Conservation (phyloP, 768 basidiomycete genomes). For the Russula griseocarnosa region DNA sequence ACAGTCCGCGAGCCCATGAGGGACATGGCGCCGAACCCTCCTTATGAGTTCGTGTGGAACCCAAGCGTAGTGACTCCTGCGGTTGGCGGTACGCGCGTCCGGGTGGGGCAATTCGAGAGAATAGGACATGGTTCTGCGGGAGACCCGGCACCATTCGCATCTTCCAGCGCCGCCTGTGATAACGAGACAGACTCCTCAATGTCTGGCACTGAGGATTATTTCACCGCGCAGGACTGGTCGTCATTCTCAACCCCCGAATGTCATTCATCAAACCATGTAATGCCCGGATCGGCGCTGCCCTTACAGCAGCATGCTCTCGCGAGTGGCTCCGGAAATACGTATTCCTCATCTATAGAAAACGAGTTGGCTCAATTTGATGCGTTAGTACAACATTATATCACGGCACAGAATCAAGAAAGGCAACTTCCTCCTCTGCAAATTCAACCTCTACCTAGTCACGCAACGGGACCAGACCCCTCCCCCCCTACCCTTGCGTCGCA, state of each 20-base stretch:
- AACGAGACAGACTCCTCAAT: background rate
- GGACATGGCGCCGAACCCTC: background rate
- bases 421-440: background rate
- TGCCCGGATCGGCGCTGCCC: background rate
- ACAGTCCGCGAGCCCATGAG: slow-evolving; percentile 11
- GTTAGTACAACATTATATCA: slow-evolving; percentile 10
- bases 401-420: slow-evolving; percentile 6
- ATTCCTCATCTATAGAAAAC: background rate
- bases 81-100: slow-evolving; percentile 21
- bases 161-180: background rate
- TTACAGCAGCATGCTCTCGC: background rate
- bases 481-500: background rate
- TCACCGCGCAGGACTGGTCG: slow-evolving; percentile 16
- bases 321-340: background rate
- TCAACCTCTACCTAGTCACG: background rate
- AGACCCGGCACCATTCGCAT: background rate
- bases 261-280: background rate
- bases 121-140: background rate
- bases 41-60: slow-evolving; percentile 10
- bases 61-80: slow-evolving; percentile 14
- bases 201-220: slow-evolving; percentile 14
- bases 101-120: slow-evolving; percentile 22
- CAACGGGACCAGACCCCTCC: background rate
- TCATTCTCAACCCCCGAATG: background rate
- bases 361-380: slow-evolving; percentile 6